Conservation (phyloP, 768 basidiomycete species). For the Pleurotus giganteus region DNA sequence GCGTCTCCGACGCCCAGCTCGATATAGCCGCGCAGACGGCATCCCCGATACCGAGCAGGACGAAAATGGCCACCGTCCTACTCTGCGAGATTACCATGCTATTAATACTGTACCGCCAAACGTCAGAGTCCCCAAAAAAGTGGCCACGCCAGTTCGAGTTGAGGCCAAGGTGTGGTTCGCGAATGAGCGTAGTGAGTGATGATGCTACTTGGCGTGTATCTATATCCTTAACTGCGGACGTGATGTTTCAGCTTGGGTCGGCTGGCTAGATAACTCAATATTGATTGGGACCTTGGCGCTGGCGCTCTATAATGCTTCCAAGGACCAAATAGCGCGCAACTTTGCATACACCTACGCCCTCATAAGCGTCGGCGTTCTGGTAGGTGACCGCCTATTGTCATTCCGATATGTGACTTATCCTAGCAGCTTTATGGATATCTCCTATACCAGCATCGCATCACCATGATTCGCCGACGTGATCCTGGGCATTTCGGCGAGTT, state of each 20-base stretch:
- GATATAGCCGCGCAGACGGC: conserved; percentile 69
- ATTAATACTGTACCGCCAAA: conserved; percentile 63
- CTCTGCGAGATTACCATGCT: conserved; percentile 71
- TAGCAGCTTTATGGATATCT: conserved; percentile 78
- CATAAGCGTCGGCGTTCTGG: conserved; percentile 72
- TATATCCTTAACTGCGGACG: not conserved
- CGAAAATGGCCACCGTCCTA: conserved; percentile 51
- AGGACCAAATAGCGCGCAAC: conserved; percentile 62
- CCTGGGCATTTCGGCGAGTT: conserved; percentile 83
- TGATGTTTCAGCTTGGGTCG: conserved; percentile 73
- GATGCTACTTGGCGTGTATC: not conserved
- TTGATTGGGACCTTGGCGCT: conserved; percentile 83
- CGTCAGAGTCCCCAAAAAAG: conserved; percentile 79
- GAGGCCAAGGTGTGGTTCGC: conserved; percentile 98
- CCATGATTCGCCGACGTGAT: conserved; percentile 87
- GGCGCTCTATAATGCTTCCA: conserved; percentile 86
- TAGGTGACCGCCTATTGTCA: conserved; percentile 25
- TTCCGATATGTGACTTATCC: not conserved
- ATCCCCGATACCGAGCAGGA: conserved; percentile 62
- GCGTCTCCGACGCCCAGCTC: conserved; percentile 34
- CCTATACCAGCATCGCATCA: conserved; percentile 85
- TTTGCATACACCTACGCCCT: conserved; percentile 85
- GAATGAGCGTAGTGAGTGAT: conserved; percentile 79
- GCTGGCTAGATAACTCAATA: conserved; percentile 86
- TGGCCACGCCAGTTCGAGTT: conserved; percentile 78